These are phyloP conservation scores for Plasmodium cynomolgi DNA, from an alignment of 169 alveolate genomes.

Conservation along the genomic window DNA sequence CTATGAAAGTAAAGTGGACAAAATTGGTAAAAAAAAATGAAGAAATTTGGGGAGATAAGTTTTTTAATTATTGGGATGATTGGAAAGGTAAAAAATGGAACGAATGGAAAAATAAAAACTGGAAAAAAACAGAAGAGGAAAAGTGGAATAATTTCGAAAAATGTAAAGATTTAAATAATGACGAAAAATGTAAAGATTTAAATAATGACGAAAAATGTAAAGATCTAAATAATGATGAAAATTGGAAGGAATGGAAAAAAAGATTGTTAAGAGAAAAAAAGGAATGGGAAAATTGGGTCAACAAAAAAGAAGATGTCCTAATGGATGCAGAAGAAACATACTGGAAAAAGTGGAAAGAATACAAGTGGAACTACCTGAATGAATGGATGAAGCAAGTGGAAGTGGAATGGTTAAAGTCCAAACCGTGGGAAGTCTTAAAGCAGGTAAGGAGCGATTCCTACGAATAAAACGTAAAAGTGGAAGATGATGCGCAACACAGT, in stretches of 20 bases:
- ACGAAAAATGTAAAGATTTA: neutral
- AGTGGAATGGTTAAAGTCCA: slow-evolving; percentile 16
- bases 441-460: neutral
- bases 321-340: neutral
- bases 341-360: slow-evolving; percentile 46
- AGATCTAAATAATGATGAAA: slow-evolving; percentile 10
- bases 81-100: slow-evolving; percentile 35
- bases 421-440: slow-evolving; percentile 37
- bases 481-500: neutral
- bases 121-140: slow-evolving; percentile 25
- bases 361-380: slow-evolving; percentile 14
- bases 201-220: neutral
- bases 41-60: neutral
- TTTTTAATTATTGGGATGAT: neutral
- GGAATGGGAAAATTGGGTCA: slow-evolving; percentile 42
- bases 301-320: neutral
- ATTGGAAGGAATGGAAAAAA: slow-evolving; percentile 18
- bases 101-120: slow-evolving; percentile 21
- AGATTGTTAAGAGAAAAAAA: neutral
- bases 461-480: neutral
- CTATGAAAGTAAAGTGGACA: slow-evolving; percentile 17
- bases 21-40: neutral
- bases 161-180: neutral
- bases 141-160: slow-evolving; percentile 14
- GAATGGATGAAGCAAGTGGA: neutral